Conservation (phyloP, 371 early-diverging fungal species). For the Mucor indicus region DNA sequence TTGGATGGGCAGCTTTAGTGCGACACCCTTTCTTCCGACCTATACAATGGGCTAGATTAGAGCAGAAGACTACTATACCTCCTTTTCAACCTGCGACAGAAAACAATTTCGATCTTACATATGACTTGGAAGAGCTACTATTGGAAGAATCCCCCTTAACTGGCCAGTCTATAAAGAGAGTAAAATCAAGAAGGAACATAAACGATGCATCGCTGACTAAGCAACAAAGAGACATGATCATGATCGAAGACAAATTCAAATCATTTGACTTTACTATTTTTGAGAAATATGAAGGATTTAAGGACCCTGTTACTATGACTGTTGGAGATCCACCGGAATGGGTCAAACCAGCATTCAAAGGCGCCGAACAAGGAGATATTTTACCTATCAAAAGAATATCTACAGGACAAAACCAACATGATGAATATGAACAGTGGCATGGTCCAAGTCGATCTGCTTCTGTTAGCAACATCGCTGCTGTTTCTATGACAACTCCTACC, state of each 20-base stretch:
- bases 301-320: conserved; percentile 61
- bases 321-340: conserved; percentile 71
- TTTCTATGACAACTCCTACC: background rate
- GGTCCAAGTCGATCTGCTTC: conserved; percentile 36
- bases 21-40: conserved; percentile 54
- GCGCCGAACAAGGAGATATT: conserved; percentile 46
- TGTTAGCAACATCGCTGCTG: conserved; percentile 24
- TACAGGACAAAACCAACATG: conserved; percentile 7
- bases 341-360: conserved; percentile 64
- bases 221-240: conserved; percentile 34
- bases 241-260: conserved; percentile 62
- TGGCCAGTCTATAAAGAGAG: conserved; percentile 6
- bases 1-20: conserved; percentile 41
- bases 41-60: conserved; percentile 47
- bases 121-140: conserved; percentile 90
- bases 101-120: conserved; percentile 89
- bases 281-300: conserved; percentile 63
- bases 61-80: conserved; percentile 45
- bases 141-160: conserved; percentile 81
- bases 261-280: conserved; percentile 66
- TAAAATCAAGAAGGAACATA: conserved; percentile 3
- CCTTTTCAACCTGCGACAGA: conserved; percentile 63
- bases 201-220: conserved; percentile 10
- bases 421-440: conserved; percentile 18
- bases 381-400: conserved; percentile 44